Conservation (phyloP, 202 grass and related monocot genomes). For the Panicum hallii region DNA sequence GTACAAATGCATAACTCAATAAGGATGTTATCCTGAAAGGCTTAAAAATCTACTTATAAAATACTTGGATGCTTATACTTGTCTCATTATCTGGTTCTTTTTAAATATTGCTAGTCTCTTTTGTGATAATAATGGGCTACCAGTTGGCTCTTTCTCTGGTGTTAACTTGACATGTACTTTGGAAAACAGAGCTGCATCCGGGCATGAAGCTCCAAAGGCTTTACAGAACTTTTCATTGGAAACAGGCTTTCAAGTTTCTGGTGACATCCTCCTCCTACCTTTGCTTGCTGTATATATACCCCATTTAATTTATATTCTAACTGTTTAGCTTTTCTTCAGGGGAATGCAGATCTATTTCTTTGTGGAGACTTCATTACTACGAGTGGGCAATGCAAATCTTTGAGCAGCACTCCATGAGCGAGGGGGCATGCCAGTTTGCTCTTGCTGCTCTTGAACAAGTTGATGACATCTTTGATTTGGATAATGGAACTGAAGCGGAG, state of each 20-base stretch:
- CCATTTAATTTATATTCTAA: slow-evolving; percentile 32
- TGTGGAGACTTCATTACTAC: slow-evolving; percentile 93
- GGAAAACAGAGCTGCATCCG: slow-evolving; percentile 80
- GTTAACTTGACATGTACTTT: slow-evolving; percentile 44
- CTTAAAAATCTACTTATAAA: slow-evolving; percentile 1
- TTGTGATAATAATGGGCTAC: slow-evolving; percentile 14
- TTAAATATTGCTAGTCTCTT: slow-evolving; percentile 27
- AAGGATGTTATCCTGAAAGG: slow-evolving; percentile 26
- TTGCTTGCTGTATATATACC: slow-evolving; percentile 35
- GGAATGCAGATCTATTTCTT: slow-evolving; percentile 60
- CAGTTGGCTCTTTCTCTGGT: slow-evolving; percentile 37
- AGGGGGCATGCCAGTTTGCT: slow-evolving; percentile 92
- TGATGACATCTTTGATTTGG: slow-evolving; percentile 52
- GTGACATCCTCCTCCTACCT: slow-evolving; percentile 51
- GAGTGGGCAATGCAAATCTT: slow-evolving; percentile 91
- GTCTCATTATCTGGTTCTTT: slow-evolving; percentile 10
- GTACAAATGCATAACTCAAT: slow-evolving; percentile 17
- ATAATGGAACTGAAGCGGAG: slow-evolving; percentile 59
- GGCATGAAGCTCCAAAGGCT: slow-evolving; percentile 65
- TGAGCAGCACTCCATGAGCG: slow-evolving; percentile 80
- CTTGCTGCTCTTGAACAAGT: slow-evolving; percentile 93
- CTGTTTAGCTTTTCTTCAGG: slow-evolving; percentile 50
- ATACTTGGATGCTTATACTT: slow-evolving; percentile 15
- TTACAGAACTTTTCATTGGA: slow-evolving; percentile 70
- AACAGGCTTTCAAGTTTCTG: slow-evolving; percentile 82